Base-by-base conservation (phyloP, 2,329 filamentous ascomycete species). In the Proliferodiscus dingleyae region DNA sequence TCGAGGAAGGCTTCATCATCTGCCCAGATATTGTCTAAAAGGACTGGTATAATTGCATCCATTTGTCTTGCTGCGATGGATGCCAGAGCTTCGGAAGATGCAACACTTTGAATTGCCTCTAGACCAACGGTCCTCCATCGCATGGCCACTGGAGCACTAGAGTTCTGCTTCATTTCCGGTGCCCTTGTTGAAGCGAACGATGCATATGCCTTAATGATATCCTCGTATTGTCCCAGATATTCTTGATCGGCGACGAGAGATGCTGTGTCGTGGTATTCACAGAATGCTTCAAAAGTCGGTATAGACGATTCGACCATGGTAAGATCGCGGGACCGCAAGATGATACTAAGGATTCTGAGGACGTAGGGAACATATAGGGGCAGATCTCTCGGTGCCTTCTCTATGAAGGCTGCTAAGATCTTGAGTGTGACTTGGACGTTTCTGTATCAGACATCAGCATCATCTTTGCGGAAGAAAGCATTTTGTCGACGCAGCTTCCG, bases 391-490 rank as follows among this genome's bases (percentile, higher is more conserved):
- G 89, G 86, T 34, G 88, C 80, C 69, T 96, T 96, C 64, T 97
- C 90, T 66, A 97, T 89, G 59, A 98, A 76, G 37, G 90, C 89
- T 50, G 85, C 83, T 56, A 96, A 75, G 58, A 98, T 96, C 66
- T 94, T 87, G 48, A 98, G 81, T 2, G 90, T 96, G 54, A 98
- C 89, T 66, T 95, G 89, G 47, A 95, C 87, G 72, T 94, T 94
- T 56, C 88, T 93, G 45, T 46, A 28, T 29, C 8, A 10, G 45
- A 40, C 5, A 46, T 61, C 36, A 59, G 52, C 49, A 52, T 26
- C 10, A 23, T 43, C 3, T 11, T 11, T 21, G 23, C 21, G 37
- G 23, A 15, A 19, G 49, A 22, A 32, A 28, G 18, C 28, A 33
- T n/a, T 16, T 32, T 6, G 30, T 38, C 38, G 37, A 11, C 41